Base-by-base conservation (phyloP, 768 basidiomycete genomes). In the Tephrocybe rancida region DNA sequence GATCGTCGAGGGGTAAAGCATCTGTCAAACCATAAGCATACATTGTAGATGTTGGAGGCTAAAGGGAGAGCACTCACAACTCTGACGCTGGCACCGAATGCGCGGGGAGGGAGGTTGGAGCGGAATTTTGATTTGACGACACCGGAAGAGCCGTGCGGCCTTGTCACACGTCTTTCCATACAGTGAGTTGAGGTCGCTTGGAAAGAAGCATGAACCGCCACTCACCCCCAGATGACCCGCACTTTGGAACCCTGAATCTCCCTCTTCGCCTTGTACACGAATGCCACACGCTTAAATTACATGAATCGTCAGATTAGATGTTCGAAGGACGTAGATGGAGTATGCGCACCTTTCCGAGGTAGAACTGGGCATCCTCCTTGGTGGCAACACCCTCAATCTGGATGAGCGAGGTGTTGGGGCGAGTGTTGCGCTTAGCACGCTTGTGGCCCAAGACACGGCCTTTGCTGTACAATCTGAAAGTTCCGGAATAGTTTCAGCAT, bases 381-480 rank as follows among this genome's bases (percentile, higher is more conserved):
- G 77, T 87, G 60, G 86, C 84, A 52, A 98, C 95, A 68, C 96
- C 96, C 80, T 99, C 97, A 70, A 99, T 92, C 76, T 96, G 94
- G 67, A 99, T 75, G 65, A 99, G 87, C 50, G 93, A 92, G 57
- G 95, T 97, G 82, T 96, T 96, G 69, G 94, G 95, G 69, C 88
- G 84, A 54, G 90, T 82, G 84, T 98, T 98, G 70, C 94, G 89
- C 81, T 98, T 98, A 57, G 92, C 95, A 61, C 97, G 92, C 81
- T 98, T 98, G 91, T 96, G 92, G 61, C 95, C 94, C 66, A 98
- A 82, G 70, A 99, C 87, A 67, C 97, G 94, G 73, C 93, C 97
- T 82, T 97, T 98, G 76, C 75, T 73, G 84, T 97, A 96, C 67
- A 97, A 85, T 84, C 95, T 96, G 70, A 32, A 58, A 25, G 30